Evolutionary conservation across 345 rosid species (phyloP).

Genomic region (Eucalyptus microcorys): DNA sequence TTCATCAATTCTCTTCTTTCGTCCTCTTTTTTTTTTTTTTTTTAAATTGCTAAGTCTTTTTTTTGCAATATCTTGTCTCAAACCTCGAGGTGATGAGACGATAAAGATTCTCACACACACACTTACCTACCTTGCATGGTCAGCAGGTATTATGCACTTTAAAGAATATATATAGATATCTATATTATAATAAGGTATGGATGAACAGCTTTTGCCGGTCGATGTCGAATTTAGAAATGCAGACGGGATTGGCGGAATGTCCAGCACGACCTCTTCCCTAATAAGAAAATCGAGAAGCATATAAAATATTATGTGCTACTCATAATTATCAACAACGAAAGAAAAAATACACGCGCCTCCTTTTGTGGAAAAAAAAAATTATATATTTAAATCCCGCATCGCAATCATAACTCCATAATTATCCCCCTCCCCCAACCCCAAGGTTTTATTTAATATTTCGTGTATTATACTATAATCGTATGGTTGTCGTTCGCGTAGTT

Average conservation of each 20-base stretch:
- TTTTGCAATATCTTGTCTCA: neutral
- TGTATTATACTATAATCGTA: neutral
- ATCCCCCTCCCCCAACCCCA: neutral
- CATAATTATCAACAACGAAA: neutral
- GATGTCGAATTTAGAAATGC: neutral
- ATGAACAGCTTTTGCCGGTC: neutral
- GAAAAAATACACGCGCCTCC: neutral
- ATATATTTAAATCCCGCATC: neutral
- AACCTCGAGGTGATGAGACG: neutral
- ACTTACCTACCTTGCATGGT: neutral
- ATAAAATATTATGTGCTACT: neutral
- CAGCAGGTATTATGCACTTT: neutral
- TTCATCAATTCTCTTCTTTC: neutral
- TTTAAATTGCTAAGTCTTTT: neutral
- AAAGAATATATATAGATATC: neutral
- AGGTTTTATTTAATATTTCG: too few relatives aligned
- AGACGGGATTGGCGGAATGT: neutral
- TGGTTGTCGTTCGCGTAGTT: neutral
- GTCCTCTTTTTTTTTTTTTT: too few relatives aligned
- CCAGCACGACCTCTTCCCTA: neutral
- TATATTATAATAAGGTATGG: neutral
- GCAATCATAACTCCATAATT: neutral
- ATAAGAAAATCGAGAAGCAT: neutral
- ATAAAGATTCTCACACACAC: neutral
- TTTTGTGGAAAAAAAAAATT: neutral